Evolutionary conservation across 441 rosid genomes (phyloP), one percentile per base, ranked within the genome.

Genomic region (Populus hybrid): DNA sequence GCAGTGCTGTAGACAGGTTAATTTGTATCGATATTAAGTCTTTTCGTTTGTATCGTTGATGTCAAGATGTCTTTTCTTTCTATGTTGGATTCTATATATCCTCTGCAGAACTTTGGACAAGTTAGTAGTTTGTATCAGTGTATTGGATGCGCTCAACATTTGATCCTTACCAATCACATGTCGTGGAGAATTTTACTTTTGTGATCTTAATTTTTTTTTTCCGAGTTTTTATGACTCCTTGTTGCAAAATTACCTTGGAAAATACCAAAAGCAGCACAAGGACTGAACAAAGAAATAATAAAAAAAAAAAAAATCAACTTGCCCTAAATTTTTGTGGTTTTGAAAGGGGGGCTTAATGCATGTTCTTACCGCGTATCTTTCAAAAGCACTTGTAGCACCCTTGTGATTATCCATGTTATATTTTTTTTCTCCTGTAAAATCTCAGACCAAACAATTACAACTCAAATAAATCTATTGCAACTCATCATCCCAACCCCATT

Each of bases 1-100:
- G 46, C 74, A 19, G 18, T 84, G 6, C 84, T 70, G 40, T 30
- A 53, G 63, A 40, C n/a, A 16, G 10, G 5, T 16, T 38, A 1
- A 9, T 28, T 30, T 2, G 63, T 1, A 57, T 57, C 63, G 8
- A 53, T 5, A 53, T 18, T 0, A 8, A 53, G 21, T 53, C 61
- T 53, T 16, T 53, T 53, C 61, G 61, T 18, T 53, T 18, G 21
- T 6, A 1, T 53, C 21, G 61, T 53, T 18, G 61, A 16, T 53
- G 61, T 53, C 7, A 53, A 3, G 32, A 5, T 53, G 9, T 18
- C n/a, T 4, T 53, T 6, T 50, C 59, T 16, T 16, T 50, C 59
- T 16, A 5, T 1, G n/a, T 50, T 50, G n/a, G 59, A 16, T 50
- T 50, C 59, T 16, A 16, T 6, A 1, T 50, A 50, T 50, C 59